Evolutionary conservation across 345 rosid species (phyloP).

Genomic region (Toxicodendron radicans): DNA sequence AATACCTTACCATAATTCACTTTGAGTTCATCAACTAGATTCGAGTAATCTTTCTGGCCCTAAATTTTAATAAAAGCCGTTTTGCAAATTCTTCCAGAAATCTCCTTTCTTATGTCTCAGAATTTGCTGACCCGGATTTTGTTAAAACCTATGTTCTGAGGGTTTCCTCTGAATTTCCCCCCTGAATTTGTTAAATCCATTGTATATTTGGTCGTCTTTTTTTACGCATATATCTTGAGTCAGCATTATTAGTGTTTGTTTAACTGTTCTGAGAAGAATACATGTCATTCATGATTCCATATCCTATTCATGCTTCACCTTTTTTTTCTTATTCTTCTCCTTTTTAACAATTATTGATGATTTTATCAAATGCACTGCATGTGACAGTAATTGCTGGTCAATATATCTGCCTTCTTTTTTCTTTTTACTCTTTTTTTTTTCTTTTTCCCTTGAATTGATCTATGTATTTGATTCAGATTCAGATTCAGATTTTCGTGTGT

Average conservation of each 20-base stretch:
- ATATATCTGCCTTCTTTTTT: not conserved
- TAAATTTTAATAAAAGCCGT: not conserved
- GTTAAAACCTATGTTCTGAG: not conserved
- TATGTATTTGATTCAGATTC: not conserved
- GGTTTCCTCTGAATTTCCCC: not conserved
- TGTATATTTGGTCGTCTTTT: not conserved
- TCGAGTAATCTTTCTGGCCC: not conserved
- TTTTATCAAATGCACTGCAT: not conserved
- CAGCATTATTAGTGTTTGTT: not conserved
- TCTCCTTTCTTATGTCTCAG: not conserved
- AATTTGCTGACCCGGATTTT: not conserved
- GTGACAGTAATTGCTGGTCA: not conserved
- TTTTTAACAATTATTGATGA: slow-evolving; percentile 1
- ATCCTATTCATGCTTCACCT: slow-evolving; percentile 2
- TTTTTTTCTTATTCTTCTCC: not conserved
- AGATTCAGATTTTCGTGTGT: not conserved
- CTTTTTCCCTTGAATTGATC: not conserved
- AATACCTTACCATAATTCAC: not conserved
- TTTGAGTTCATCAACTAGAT: not conserved
- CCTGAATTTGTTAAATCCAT: not conserved
- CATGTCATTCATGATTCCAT: not conserved
- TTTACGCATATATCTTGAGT: not conserved
- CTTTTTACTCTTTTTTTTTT: not conserved
- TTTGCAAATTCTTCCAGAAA: not conserved
- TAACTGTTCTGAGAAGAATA: not conserved